Percentiles rank a stretch among this genome's conserved stretches.
Conservation (phyloP, 2,329 filamentous ascomycete genomes). For the Nectriaceae sp. region DNA sequence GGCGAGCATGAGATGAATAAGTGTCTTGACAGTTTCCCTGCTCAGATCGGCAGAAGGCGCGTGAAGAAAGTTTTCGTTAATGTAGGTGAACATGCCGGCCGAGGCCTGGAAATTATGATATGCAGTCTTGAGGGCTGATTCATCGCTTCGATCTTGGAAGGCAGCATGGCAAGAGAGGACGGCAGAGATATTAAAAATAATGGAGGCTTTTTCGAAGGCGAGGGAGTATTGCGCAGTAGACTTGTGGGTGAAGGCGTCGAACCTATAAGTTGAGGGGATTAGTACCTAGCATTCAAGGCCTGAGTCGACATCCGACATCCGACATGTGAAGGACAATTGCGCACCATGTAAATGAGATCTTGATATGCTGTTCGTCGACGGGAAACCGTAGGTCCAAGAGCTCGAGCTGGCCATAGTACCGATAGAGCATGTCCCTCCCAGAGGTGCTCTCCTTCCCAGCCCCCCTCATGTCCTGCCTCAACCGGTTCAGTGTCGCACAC, state of each 20-base stretch:
- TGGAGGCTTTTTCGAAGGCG: conserved; percentile 97
- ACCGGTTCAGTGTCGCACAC: conserved; percentile 88
- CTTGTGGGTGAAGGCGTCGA: conserved; percentile 99
- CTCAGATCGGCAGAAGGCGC: conserved; percentile 96
- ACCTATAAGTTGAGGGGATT: conserved; percentile 58
- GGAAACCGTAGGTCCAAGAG: conserved; percentile 92
- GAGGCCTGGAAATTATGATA: conserved; percentile 98
- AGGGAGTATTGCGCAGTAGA: conserved; percentile 95
- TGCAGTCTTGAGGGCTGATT: conserved; percentile 89
- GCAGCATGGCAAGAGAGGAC: conserved; percentile 95
- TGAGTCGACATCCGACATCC: too few species aligned
- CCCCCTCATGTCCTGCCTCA: conserved; percentile 97
- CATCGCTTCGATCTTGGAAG: conserved; percentile 87
- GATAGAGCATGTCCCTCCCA: conserved; percentile 88
- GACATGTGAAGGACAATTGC: conserved; percentile 6
- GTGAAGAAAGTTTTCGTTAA: conserved; percentile 99
- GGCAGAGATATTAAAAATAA: conserved; percentile 99
- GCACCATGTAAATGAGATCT: conserved; percentile 97
- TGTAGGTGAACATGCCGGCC: conserved; percentile 99
- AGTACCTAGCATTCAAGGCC: too few species aligned
- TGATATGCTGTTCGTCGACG: conserved; percentile 98
- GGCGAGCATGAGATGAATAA: conserved; percentile 91
- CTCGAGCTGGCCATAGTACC: conserved; percentile 97
- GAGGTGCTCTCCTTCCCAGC: conserved; percentile 95
- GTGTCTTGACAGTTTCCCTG: conserved; percentile 89